Conservation (phyloP, 2,329 filamentous ascomycete species). For the Sporothrix euskadiensis region DNA sequence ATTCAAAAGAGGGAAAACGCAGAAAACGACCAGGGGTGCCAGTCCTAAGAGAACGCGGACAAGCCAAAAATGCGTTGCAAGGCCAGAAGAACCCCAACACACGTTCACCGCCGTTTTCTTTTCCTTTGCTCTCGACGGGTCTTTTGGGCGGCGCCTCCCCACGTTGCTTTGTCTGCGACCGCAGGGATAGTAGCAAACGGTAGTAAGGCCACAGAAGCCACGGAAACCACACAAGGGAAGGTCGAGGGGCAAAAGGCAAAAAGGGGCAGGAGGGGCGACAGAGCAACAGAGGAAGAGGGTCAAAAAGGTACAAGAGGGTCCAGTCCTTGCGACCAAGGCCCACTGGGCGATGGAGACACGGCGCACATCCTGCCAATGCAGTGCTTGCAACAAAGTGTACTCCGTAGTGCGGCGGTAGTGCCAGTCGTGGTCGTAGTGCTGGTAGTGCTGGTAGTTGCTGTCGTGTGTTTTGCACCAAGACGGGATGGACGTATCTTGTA, state of each 20-base stretch:
- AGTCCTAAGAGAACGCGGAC: not conserved
- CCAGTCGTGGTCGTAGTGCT: not conserved
- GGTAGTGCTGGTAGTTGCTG: constrained; percentile 23
- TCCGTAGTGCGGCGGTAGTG: constrained; percentile 16
- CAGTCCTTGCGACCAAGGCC: constrained; percentile 14
- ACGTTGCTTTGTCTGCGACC: not conserved
- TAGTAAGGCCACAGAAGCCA: not conserved
- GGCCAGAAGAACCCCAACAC: not conserved
- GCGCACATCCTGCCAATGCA: constrained; percentile 17
- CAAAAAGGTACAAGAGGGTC: constrained; percentile 13
- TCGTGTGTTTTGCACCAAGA: not conserved
- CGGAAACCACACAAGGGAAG: not conserved
- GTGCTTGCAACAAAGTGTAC: not conserved
- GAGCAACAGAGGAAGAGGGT: not conserved
- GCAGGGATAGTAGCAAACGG: not conserved
- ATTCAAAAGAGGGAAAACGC: not conserved
- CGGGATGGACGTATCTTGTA: constrained; percentile 22
- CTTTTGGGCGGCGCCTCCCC: constrained; percentile 5
- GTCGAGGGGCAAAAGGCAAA: not conserved
- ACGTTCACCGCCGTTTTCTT: constrained; percentile 30
- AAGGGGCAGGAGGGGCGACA: constrained; percentile 14
- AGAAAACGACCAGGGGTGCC: not conserved
- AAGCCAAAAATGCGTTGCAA: not conserved
- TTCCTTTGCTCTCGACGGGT: not conserved
- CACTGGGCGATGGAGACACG: constrained; percentile 27